A percentile compares a stretch with the other conserved stretches of the same genome.
phyloP scores from a whole-genome alignment of 768 basidiomycete species.

The Russula dissimulans region DNA sequence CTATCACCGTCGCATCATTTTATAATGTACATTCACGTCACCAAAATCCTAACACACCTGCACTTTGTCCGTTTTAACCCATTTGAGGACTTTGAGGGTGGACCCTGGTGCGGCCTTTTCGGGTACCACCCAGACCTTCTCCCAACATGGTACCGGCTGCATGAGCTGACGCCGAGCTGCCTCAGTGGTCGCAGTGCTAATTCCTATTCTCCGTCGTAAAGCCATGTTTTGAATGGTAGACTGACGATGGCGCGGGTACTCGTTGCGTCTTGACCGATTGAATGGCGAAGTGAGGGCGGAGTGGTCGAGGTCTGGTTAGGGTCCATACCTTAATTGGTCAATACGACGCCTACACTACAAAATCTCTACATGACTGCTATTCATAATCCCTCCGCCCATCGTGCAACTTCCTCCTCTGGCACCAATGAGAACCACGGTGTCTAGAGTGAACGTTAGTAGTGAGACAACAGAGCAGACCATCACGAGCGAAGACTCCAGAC shows the following conservation, averaged over 20 bases:
- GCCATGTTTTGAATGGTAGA: constrained; percentile 38
- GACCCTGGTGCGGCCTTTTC: constrained; percentile 48
- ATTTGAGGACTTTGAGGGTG: constrained; percentile 58
- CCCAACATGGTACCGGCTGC: constrained; percentile 85
- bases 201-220: constrained; percentile 66
- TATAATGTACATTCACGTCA: neutral
- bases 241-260: neutral
- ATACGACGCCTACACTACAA: neutral
- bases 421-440: constrained; percentile 11
- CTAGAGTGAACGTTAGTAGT: neutral
- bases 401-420: constrained; percentile 37
- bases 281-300: too few relatives aligned
- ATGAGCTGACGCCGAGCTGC: constrained; percentile 78
- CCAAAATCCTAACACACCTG: constrained; percentile 41
- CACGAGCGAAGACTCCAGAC: neutral
- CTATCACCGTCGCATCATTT: constrained; percentile 30
- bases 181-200: constrained; percentile 68
- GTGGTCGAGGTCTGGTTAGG: neutral
- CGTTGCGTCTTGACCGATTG: neutral
- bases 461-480: neutral
- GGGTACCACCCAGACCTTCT: constrained; percentile 61
- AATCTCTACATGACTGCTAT: neutral
- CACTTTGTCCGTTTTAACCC: constrained; percentile 71
- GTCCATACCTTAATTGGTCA: neutral
- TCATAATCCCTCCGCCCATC: constrained; percentile 47